These are phyloP conservation scores for Oenanthe sinensis DNA, from an alignment of 129 eudicot genomes.

Conservation along the genomic window DNA sequence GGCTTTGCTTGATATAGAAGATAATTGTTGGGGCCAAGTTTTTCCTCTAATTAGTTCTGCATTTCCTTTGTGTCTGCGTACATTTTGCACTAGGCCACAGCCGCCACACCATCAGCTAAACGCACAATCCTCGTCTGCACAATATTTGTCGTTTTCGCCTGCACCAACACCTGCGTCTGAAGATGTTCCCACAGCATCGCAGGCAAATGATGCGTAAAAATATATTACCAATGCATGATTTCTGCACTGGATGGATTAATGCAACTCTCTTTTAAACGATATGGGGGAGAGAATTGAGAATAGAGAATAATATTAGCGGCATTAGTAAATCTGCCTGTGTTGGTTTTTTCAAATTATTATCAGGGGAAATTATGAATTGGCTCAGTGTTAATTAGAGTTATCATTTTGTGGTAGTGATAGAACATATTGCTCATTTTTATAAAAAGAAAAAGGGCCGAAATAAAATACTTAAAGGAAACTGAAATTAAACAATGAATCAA, in stretches of 20 bases:
- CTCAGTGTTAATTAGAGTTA: neutral
- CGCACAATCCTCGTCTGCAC: neutral
- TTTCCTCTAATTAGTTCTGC: neutral
- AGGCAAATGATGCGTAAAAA: neutral
- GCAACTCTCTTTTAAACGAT: neutral
- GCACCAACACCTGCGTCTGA: neutral
- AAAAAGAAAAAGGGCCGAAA: neutral
- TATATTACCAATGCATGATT: too few relatives aligned
- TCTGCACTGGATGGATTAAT: neutral
- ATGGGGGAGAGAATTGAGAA: neutral
- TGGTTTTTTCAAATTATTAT: neutral
- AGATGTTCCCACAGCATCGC: neutral
- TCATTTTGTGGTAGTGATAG: neutral
- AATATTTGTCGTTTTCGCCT: neutral
- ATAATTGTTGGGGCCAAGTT: conserved; percentile 2
- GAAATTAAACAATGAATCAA: neutral
- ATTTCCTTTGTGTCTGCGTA: neutral
- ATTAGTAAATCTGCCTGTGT: neutral
- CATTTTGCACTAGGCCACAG: neutral
- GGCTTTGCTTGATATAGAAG: neutral
- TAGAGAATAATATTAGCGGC: neutral
- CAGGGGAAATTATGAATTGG: neutral
- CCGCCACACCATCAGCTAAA: neutral
- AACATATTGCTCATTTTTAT: too few relatives aligned
- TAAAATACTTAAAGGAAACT: neutral